Percentiles rank a stretch among this genome's conserved stretches.
Evolutionary conservation across 2,329 filamentous ascomycete genomes (phyloP).

Genomic region (Scedosporium dehoogii): DNA sequence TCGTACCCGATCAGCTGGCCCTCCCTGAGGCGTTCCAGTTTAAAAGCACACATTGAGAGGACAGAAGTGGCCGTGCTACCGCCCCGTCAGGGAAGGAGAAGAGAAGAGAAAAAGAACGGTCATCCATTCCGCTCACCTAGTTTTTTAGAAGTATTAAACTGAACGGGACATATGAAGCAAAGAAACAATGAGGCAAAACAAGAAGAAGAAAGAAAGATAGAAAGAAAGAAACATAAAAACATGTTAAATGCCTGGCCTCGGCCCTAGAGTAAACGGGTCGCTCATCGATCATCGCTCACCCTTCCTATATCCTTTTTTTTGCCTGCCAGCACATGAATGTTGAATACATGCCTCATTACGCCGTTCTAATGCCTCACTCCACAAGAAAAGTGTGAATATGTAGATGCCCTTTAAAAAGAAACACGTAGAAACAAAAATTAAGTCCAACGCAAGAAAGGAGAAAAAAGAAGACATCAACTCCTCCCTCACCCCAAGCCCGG

Average conservation of each 20-base stretch:
- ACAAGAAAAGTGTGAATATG: not conserved
- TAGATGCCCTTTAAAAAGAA: not conserved
- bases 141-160: not conserved
- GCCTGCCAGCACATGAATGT: constrained; percentile 7
- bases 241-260: not conserved
- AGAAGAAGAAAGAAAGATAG: not conserved
- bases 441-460: not conserved
- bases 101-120: not conserved
- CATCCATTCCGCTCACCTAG: not conserved
- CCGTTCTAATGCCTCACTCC: constrained; percentile 2
- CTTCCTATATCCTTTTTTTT: not conserved
- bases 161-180: not conserved
- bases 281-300: not conserved
- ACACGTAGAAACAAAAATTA: not conserved
- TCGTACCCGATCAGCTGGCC: too few relatives aligned
- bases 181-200: not conserved
- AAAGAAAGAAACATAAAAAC: not conserved
- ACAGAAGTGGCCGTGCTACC: not conserved
- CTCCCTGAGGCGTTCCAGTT: too few relatives aligned
- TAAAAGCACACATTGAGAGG: too few relatives aligned
- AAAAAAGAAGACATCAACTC: not conserved
- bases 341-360: constrained; percentile 8
- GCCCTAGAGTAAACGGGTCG: constrained; percentile 1
- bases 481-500: too few relatives aligned
- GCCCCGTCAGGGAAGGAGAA: not conserved